These are phyloP conservation scores for Hirschioporus abietinus DNA, from an alignment of 768 basidiomycete species.

Conservation along the genomic window DNA sequence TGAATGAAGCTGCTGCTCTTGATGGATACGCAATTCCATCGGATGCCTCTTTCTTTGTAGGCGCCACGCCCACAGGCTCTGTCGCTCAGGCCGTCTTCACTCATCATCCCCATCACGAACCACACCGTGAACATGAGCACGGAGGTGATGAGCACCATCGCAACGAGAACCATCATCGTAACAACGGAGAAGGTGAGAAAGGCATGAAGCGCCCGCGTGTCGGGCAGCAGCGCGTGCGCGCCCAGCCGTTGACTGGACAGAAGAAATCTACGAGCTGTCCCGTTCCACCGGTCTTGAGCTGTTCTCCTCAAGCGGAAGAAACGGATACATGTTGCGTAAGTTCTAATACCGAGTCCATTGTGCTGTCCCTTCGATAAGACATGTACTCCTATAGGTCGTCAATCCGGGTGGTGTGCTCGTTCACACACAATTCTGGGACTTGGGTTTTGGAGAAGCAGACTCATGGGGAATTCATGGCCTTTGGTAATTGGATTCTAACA, in stretches of 20 bases:
- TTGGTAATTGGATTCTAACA: neutral
- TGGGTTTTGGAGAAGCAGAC: slow-evolving; percentile 6
- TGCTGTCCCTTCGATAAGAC: too few relatives aligned
- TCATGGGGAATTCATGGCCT: slow-evolving; percentile 13
- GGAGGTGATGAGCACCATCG: neutral
- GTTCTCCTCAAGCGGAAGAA: slow-evolving; percentile 7
- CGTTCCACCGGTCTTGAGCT: slow-evolving; percentile 8
- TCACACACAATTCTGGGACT: slow-evolving; percentile 13
- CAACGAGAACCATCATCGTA: neutral
- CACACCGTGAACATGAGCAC: neutral
- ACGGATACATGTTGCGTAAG: slow-evolving; percentile 9
- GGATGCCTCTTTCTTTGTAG: neutral
- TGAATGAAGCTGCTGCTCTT: neutral
- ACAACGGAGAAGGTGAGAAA: neutral
- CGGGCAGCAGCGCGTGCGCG: neutral
- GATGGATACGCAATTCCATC: neutral
- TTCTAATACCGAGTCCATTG: neutral
- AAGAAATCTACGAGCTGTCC: slow-evolving; percentile 6
- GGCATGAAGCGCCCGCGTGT: neutral
- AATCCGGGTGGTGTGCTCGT: slow-evolving; percentile 12
- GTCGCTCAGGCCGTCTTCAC: neutral
- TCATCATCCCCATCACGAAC: neutral
- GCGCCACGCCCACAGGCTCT: neutral
- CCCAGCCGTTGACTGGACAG: slow-evolving; percentile 7
- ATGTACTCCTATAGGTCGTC: slow-evolving; percentile 3